These are phyloP conservation scores for Fusarium pseudograminearum DNA, from an alignment of 2,329 filamentous ascomycete genomes.

Conservation along the genomic window DNA sequence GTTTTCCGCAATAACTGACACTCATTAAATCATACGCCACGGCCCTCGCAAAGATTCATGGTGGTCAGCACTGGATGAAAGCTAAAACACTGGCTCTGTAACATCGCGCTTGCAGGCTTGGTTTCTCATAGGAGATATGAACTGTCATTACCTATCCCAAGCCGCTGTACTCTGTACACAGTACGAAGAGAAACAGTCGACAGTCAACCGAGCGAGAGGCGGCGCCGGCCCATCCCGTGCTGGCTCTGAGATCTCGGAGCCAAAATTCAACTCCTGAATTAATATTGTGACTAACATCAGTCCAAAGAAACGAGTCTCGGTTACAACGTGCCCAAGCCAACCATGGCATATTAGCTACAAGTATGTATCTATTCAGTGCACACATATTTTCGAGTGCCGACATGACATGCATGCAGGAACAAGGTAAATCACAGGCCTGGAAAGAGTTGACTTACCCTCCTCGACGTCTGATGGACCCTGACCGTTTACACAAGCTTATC, in stretches of 20 bases:
- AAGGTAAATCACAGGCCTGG: neutral
- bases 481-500: neutral
- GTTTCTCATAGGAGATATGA: neutral
- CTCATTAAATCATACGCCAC: neutral
- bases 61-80: slow-evolving; percentile 14
- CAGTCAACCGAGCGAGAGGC: slow-evolving; percentile 5
- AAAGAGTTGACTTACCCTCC: neutral
- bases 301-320: neutral
- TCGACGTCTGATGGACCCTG: neutral
- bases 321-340: neutral
- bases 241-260: slow-evolving; percentile 10
- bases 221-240: slow-evolving; percentile 39
- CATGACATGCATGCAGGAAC: slow-evolving; percentile 3
- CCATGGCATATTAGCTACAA: neutral
- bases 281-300: neutral
- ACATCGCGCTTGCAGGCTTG: slow-evolving; percentile 4
- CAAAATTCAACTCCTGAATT: slow-evolving; percentile 8
- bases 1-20: neutral
- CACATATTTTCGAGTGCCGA: neutral
- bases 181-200: neutral
- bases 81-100: slow-evolving; percentile 8
- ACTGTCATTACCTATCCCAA: neutral
- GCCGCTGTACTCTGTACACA: neutral
- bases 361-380: neutral
- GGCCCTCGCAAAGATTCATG: neutral